Percentiles rank a stretch among this genome's conserved stretches.
These are phyloP conservation scores for Lycium ferocissimum DNA, from an alignment of 257 asterid species.

Conservation along the genomic window DNA sequence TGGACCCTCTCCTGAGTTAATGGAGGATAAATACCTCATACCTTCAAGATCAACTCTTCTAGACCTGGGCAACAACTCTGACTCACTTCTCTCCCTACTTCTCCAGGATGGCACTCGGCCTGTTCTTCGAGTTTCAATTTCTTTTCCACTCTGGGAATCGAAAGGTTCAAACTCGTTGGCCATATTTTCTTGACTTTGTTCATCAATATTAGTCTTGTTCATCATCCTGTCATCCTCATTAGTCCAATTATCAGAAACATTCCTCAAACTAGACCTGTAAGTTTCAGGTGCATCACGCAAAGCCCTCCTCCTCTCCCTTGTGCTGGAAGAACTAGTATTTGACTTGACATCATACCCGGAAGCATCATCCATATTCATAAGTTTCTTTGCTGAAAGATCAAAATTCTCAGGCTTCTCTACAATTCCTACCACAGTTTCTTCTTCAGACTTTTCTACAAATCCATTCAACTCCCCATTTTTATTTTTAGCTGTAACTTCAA, in stretches of 20 bases:
- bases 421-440: constrained; percentile 50
- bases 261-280: constrained; percentile 37
- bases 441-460: constrained; percentile 62
- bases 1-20: constrained; percentile 28
- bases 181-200: constrained; percentile 36
- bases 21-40: constrained; percentile 26
- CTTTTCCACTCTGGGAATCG: constrained; percentile 33
- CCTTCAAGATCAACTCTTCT: constrained; percentile 40
- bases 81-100: constrained; percentile 35
- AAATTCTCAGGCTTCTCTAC: constrained; percentile 54
- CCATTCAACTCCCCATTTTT: constrained; percentile 63
- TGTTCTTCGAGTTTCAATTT: constrained; percentile 34
- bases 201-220: constrained; percentile 35
- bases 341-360: constrained; percentile 67
- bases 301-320: constrained; percentile 55
- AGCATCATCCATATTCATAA: constrained; percentile 50
- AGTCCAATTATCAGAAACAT: constrained; percentile 40
- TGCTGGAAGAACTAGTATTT: constrained; percentile 55
- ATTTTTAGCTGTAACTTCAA: constrained; percentile 65
- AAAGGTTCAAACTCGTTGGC: constrained; percentile 41
- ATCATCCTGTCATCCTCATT: constrained; percentile 40
- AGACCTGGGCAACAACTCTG: constrained; percentile 39
- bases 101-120: constrained; percentile 34
- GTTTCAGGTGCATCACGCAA: constrained; percentile 45
- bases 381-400: constrained; percentile 47